Conservation (phyloP, 208 protist genomes). For the Crithidia brevicula region DNA sequence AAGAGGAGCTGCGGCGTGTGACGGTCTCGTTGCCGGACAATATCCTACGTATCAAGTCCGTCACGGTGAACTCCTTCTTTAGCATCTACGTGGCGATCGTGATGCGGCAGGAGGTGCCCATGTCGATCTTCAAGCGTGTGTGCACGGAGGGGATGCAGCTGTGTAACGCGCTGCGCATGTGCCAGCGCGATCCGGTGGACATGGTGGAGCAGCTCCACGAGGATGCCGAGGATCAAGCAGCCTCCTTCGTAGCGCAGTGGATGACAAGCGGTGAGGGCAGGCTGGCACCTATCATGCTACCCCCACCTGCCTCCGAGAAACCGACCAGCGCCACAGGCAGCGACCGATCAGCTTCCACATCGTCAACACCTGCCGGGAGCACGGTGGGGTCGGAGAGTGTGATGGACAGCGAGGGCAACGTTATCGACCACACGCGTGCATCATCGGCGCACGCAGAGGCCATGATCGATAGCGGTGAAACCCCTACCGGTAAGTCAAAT, state of each 20-base stretch:
- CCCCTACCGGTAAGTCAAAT: too few species aligned
- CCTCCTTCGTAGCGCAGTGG: constrained; percentile 3
- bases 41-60: background rate
- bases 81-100: constrained; percentile 7
- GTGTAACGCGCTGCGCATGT: background rate
- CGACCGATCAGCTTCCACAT: background rate
- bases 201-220: constrained; percentile 4
- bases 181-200: constrained; percentile 4
- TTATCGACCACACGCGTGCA: background rate
- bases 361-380: background rate
- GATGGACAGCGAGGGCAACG: constrained; percentile 7
- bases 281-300: constrained; percentile 8
- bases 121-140: background rate
- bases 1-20: background rate
- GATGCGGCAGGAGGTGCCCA: background rate
- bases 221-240: background rate
- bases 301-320: background rate
- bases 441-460: background rate
- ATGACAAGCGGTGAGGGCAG: constrained; percentile 4
- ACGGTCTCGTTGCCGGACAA: constrained; percentile 13
- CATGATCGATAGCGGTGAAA: background rate
- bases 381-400: constrained; percentile 11
- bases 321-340: background rate
- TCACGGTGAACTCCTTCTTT: constrained; percentile 10
- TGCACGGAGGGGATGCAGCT: background rate